These are phyloP conservation scores for Hyaloscypha finlandica DNA, from an alignment of 495 filamentous ascomycete species.

Conservation along the genomic window DNA sequence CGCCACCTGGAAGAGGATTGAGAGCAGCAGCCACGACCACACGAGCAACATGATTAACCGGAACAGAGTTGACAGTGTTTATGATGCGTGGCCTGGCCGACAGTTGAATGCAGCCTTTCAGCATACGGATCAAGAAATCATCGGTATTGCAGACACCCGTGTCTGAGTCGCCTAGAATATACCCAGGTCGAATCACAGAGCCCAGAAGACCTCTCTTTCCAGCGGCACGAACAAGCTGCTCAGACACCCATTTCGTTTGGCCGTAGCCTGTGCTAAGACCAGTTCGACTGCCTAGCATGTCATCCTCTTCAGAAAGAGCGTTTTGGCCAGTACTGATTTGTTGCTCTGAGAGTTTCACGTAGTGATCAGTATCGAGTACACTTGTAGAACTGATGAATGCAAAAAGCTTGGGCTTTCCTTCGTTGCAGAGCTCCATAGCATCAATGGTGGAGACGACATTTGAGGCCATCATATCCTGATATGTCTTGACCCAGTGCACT, in stretches of 20 bases:
- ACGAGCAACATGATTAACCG: constrained; percentile 79
- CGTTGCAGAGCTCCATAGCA: constrained; percentile 49
- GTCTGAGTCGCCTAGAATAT: constrained; percentile 74
- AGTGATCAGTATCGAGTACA: constrained; percentile 79
- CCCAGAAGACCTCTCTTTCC: constrained; percentile 75
- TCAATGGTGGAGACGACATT: constrained; percentile 51
- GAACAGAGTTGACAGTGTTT: constrained; percentile 92
- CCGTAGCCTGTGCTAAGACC: constrained; percentile 86
- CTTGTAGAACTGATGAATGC: constrained; percentile 86
- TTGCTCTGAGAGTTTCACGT: constrained; percentile 57
- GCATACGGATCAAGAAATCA: constrained; percentile 88
- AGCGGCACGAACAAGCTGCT: constrained; percentile 81
- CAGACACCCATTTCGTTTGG: constrained; percentile 83
- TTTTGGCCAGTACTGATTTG: constrained; percentile 44
- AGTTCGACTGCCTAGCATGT: constrained; percentile 62
- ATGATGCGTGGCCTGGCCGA: constrained; percentile 68
- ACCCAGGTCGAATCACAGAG: constrained; percentile 81
- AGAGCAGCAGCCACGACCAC: constrained; percentile 66
- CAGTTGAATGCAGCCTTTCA: constrained; percentile 88
- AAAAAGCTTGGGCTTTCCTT: constrained; percentile 81
- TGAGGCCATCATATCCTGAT: constrained; percentile 69
- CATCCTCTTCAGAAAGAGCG: constrained; percentile 60
- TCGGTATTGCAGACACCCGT: constrained; percentile 79
- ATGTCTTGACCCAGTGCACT: constrained; percentile 86
- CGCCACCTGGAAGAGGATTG: constrained; percentile 47